These are phyloP conservation scores for Niveomyces coronatus DNA, from an alignment of 2,329 filamentous ascomycete genomes.

Conservation along the genomic window DNA sequence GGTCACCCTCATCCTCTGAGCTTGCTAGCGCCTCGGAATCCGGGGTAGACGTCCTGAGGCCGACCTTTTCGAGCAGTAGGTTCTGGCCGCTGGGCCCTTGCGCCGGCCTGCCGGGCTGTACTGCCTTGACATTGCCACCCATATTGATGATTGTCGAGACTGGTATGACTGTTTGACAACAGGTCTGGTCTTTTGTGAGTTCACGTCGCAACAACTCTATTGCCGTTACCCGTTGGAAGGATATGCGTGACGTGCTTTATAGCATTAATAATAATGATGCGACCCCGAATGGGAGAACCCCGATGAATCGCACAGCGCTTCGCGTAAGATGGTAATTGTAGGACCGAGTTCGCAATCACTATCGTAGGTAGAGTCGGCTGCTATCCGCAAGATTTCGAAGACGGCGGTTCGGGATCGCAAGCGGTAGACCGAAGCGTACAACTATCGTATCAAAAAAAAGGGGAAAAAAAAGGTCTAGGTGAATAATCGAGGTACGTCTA, in stretches of 20 bases:
- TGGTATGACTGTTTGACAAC: conserved; percentile 8
- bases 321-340: no score
- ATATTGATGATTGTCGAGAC: no score
- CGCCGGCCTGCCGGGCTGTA: conserved; percentile 40
- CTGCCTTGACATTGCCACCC: conserved; percentile 42
- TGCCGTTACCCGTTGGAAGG: conserved; percentile 8
- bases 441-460: conserved; percentile 1
- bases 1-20: conserved; percentile 83
- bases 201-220: background rate
- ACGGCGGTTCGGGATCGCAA: no score
- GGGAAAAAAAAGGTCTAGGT: conserved; percentile 1
- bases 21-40: conserved; percentile 91
- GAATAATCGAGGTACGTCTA: conserved; percentile 4
- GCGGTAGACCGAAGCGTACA: no score
- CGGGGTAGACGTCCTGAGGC: conserved; percentile 73
- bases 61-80: conserved; percentile 63
- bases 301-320: background rate
- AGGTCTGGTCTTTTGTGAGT: no score
- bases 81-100: conserved; percentile 47
- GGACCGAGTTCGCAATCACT: no score
- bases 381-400: no score
- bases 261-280: conserved; percentile 3
- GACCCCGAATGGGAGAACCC: background rate
- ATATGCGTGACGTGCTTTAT: conserved; percentile 5
- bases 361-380: no score